Evolutionary conservation across 1,284 basidiomycete species (phyloP).

Genomic region (Ustilago tritici): DNA sequence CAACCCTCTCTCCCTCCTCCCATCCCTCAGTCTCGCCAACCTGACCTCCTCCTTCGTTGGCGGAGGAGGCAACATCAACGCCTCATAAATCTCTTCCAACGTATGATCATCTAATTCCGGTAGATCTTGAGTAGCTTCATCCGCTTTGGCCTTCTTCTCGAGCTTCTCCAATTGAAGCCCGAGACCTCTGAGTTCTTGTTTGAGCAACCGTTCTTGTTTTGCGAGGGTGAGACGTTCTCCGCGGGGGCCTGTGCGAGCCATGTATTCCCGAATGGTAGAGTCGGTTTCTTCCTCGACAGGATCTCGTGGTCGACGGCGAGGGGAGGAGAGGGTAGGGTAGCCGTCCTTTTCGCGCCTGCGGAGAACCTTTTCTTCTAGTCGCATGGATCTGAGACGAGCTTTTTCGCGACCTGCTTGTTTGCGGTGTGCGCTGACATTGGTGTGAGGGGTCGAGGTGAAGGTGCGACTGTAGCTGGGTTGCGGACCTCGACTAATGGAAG

Average conservation of each 20-base stretch:
- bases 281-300: constrained; percentile 34
- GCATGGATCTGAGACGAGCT: constrained; percentile 24
- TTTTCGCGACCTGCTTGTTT: constrained; percentile 50
- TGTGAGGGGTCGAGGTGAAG: constrained; percentile 10
- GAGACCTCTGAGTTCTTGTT: constrained; percentile 53
- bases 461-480: background rate
- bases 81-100: constrained; percentile 62
- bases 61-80: constrained; percentile 50
- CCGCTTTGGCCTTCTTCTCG: constrained; percentile 52
- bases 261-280: constrained; percentile 36
- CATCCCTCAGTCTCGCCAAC: constrained; percentile 36
- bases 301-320: constrained; percentile 9
- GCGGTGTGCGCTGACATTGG: constrained; percentile 34
- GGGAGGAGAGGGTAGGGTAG: background rate
- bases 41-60: constrained; percentile 40
- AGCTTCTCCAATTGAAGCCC: constrained; percentile 42
- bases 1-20: constrained; percentile 21
- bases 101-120: constrained; percentile 61
- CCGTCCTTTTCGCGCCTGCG: constrained; percentile 41
- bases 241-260: constrained; percentile 40
- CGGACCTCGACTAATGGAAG: background rate
- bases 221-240: constrained; percentile 43
- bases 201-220: constrained; percentile 46
- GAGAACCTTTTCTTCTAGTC: constrained; percentile 23
- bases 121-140: constrained; percentile 50